Evolutionary conservation across 2,329 filamentous ascomycete species (phyloP).

Genomic region (Colletotrichum truncatum): DNA sequence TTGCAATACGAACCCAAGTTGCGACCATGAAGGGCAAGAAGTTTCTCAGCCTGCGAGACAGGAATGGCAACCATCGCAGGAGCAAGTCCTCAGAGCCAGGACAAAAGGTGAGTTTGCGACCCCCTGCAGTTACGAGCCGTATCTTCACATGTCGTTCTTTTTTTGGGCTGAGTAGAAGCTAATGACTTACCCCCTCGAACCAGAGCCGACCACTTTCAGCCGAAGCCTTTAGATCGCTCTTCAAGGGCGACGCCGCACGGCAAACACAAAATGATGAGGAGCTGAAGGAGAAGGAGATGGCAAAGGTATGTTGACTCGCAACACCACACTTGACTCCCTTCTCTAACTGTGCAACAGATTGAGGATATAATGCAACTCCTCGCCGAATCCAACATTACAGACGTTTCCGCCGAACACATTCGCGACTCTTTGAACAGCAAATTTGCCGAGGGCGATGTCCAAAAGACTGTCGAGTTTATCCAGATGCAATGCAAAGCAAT

Average conservation of each 20-base stretch:
- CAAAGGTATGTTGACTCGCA: constrained; percentile 46
- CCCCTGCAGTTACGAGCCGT: background rate
- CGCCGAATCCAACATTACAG: constrained; percentile 53
- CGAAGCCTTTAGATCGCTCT: constrained; percentile 70
- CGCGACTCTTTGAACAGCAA: constrained; percentile 65
- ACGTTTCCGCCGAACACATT: constrained; percentile 65
- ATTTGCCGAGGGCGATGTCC: constrained; percentile 74
- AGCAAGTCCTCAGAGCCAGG: constrained; percentile 64
- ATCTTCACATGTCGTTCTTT: constrained; percentile 5
- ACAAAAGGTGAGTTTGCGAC: constrained; percentile 55
- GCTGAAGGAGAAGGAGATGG: constrained; percentile 57
- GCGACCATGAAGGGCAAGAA: constrained; percentile 67
- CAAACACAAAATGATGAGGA: constrained; percentile 64
- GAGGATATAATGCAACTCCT: constrained; percentile 42
- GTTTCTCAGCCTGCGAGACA: constrained; percentile 77
- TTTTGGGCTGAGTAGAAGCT: constrained; percentile 4
- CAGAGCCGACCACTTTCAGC: constrained; percentile 62
- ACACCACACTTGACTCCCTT: background rate
- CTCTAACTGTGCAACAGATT: constrained; percentile 35
- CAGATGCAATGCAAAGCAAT: constrained; percentile 83
- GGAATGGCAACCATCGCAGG: constrained; percentile 61
- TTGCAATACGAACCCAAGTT: background rate
- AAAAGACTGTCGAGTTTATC: constrained; percentile 80
- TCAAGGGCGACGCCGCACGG: constrained; percentile 68
- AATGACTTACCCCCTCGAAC: background rate